Evolutionary conservation across 768 basidiomycete species (phyloP).

Genomic region (Gautieria morchelliformis): DNA sequence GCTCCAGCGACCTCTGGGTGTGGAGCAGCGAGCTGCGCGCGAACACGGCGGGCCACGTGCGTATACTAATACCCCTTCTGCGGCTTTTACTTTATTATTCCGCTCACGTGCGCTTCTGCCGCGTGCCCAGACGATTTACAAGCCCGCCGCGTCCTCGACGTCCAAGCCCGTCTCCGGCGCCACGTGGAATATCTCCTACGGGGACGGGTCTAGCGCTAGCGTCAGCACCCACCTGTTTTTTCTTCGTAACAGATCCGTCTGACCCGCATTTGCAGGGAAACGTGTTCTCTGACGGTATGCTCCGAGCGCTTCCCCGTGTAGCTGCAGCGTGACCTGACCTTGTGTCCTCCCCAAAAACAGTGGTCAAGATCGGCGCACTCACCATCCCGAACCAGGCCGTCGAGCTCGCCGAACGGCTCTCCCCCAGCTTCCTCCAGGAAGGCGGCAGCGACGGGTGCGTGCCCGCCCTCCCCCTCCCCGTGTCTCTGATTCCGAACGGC

Average conservation of each 20-base stretch:
- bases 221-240: neutral
- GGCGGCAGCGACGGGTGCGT: slow-evolving; percentile 24
- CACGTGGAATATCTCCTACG: slow-evolving; percentile 20
- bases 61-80: neutral
- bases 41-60: neutral
- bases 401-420: slow-evolving; percentile 27
- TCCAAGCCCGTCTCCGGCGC: slow-evolving; percentile 12
- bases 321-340: too few species aligned
- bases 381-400: slow-evolving; percentile 26
- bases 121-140: slow-evolving; percentile 19
- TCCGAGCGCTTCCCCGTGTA: too few species aligned
- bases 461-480: too few species aligned
- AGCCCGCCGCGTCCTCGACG: slow-evolving; percentile 18
- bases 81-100: too few species aligned
- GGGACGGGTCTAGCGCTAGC: slow-evolving; percentile 15
- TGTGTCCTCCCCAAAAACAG: neutral
- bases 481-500: neutral
- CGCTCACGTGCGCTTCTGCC: too few species aligned
- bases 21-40: slow-evolving; percentile 15
- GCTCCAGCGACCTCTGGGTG: slow-evolving; percentile 9
- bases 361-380: slow-evolving; percentile 12
- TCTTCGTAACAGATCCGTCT: neutral
- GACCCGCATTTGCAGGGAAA: slow-evolving; percentile 15
- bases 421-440: slow-evolving; percentile 24
- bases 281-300: slow-evolving; percentile 19